phyloP scores from a whole-genome alignment of 306 rosid genomes.

The Alnus rubra region DNA sequence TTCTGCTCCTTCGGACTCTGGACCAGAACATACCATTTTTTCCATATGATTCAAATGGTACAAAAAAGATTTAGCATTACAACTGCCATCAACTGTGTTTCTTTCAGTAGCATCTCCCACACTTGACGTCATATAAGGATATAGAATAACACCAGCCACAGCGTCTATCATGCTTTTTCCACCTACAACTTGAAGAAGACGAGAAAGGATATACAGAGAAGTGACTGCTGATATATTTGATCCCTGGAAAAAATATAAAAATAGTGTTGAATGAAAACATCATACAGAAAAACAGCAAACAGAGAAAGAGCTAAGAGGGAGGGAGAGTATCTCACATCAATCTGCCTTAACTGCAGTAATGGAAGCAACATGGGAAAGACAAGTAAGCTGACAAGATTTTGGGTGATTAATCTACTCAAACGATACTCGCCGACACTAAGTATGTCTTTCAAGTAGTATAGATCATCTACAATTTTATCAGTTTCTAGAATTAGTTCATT shows the following conservation, averaged over 20 bases:
- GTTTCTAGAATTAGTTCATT: constrained; percentile 56
- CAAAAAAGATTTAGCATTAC: constrained; percentile 31
- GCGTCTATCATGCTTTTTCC: constrained; percentile 54
- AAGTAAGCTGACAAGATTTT: constrained; percentile 64
- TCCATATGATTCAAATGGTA: constrained; percentile 46
- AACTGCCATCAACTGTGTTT: constrained; percentile 28
- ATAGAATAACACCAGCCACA: constrained; percentile 57
- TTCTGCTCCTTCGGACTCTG: constrained; percentile 45
- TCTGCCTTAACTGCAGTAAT: constrained; percentile 45
- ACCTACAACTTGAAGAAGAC: constrained; percentile 79
- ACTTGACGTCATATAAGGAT: constrained; percentile 42
- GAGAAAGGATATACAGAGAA: constrained; percentile 58
- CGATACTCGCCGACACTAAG: constrained; percentile 49
- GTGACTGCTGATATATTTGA: constrained; percentile 57
- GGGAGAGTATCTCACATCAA: constrained; percentile 53
- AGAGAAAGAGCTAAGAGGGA: constrained; percentile 18
- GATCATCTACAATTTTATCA: constrained; percentile 63
- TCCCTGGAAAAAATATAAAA: constrained; percentile 46
- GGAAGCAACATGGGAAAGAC: constrained; percentile 63
- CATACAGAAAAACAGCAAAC: not conserved
- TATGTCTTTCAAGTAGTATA: constrained; percentile 77
- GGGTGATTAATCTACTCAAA: constrained; percentile 51
- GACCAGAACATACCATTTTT: constrained; percentile 28
- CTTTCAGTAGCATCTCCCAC: constrained; percentile 34
- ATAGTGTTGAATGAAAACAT: constrained; percentile 30